Percentiles rank a stretch among this genome's conserved stretches.
phyloP scores from a whole-genome alignment of 2,329 filamentous ascomycete genomes.

The Sporothrix globosa region DNA sequence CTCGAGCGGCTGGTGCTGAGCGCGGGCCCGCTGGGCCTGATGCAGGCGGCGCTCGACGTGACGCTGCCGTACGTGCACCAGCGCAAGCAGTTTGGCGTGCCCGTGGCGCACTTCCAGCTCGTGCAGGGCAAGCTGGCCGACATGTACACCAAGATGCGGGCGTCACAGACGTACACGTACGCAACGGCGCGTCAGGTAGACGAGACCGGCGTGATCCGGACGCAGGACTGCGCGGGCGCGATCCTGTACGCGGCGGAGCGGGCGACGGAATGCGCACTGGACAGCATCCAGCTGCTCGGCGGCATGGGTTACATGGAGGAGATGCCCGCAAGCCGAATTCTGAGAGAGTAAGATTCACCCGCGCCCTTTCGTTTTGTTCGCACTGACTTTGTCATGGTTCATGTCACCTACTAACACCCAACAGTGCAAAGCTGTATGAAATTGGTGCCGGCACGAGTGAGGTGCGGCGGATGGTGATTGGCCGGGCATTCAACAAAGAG shows the following conservation, averaged over 20 bases:
- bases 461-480: slow-evolving; percentile 91
- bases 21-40: slow-evolving; percentile 87
- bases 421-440: slow-evolving; percentile 78
- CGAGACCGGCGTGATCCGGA: slow-evolving; percentile 71
- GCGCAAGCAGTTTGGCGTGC: slow-evolving; percentile 82
- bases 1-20: slow-evolving; percentile 90
- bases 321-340: slow-evolving; percentile 81
- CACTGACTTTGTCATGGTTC: background rate
- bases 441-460: slow-evolving; percentile 97
- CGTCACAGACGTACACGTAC: slow-evolving; percentile 85
- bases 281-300: slow-evolving; percentile 89
- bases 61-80: slow-evolving; percentile 87
- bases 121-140: slow-evolving; percentile 92
- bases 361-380: background rate
- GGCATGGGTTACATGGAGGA: slow-evolving; percentile 97
- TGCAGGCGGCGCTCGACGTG: slow-evolving; percentile 88
- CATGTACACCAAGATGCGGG: slow-evolving; percentile 94
- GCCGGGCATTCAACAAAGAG: slow-evolving; percentile 86
- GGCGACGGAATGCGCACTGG: slow-evolving; percentile 82
- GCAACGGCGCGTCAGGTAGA: slow-evolving; percentile 78
- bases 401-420: slow-evolving; percentile 40
- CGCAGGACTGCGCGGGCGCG: slow-evolving; percentile 91
- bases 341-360: slow-evolving; percentile 63
- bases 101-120: slow-evolving; percentile 90
- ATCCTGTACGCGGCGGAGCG: slow-evolving; percentile 92